Evolutionary conservation across 306 rosid genomes (phyloP).

Genomic region (Cyclanthera cordifolia): DNA sequence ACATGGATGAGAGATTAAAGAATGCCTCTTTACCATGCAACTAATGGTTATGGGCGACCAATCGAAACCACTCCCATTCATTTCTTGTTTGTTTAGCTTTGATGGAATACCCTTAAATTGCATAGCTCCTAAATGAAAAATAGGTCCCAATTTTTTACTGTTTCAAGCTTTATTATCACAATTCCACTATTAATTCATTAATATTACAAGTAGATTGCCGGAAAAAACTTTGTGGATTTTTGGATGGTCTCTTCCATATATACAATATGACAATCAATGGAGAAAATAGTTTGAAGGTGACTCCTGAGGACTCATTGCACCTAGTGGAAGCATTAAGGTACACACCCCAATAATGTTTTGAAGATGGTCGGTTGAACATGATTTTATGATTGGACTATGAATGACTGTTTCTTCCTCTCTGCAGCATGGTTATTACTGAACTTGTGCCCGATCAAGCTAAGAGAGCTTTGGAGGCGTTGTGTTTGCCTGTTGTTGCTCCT

Average conservation of each 20-base stretch:
- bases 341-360: slow-evolving; percentile 7
- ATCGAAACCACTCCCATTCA: not conserved
- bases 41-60: not conserved
- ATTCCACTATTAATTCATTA: slow-evolving; percentile 3
- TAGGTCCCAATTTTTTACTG: not conserved
- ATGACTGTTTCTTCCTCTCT: not conserved
- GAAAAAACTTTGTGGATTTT: slow-evolving; percentile 83
- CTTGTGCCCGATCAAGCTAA: slow-evolving; percentile 83
- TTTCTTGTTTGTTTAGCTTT: not conserved
- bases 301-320: slow-evolving; percentile 88
- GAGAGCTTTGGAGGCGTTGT: slow-evolving; percentile 81
- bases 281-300: slow-evolving; percentile 78
- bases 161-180: not conserved
- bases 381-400: not conserved
- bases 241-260: slow-evolving; percentile 87
- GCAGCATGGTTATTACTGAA: slow-evolving; percentile 87
- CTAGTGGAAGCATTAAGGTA: slow-evolving; percentile 96
- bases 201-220: slow-evolving; percentile 57
- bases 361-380: not conserved
- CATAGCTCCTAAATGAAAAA: not conserved
- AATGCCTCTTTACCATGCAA: not conserved
- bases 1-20: not conserved
- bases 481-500: slow-evolving; percentile 85
- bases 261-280: slow-evolving; percentile 75
- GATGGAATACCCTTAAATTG: not conserved